Conservation (phyloP, 1,284 basidiomycete species). For the Sporisorium graminicola region DNA sequence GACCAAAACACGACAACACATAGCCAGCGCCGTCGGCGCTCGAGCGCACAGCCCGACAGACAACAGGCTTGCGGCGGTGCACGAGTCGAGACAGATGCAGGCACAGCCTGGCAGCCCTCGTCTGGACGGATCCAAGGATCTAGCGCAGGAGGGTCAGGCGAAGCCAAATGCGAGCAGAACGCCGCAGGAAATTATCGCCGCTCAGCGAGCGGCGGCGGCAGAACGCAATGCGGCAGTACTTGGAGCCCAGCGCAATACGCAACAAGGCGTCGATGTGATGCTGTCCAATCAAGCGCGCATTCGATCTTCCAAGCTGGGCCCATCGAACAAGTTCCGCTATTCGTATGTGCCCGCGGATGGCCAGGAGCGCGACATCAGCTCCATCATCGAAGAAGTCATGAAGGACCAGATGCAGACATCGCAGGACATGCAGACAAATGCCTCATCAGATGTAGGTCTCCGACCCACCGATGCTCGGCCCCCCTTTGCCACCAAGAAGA, state of each 20-base stretch:
- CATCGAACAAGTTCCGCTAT: constrained; percentile 81
- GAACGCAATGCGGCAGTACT: constrained; percentile 88
- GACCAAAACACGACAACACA: constrained; percentile 22
- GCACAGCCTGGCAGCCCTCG: constrained; percentile 22
- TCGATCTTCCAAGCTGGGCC: constrained; percentile 80
- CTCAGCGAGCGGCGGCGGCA: constrained; percentile 83
- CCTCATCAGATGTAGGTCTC: constrained; percentile 9
- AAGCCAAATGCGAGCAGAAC: constrained; percentile 71
- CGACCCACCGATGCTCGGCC: constrained; percentile 23
- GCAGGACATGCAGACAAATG: constrained; percentile 8
- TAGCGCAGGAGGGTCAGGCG: constrained; percentile 6
- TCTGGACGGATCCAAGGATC: constrained; percentile 11
- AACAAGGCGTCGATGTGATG: constrained; percentile 86
- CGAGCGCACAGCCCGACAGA: constrained; percentile 54
- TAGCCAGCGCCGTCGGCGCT: constrained; percentile 14
- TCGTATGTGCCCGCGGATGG: constrained; percentile 87
- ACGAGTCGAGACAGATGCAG: constrained; percentile 62
- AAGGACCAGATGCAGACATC: constrained; percentile 45
- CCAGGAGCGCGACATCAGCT: constrained; percentile 89
- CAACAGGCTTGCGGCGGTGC: constrained; percentile 70
- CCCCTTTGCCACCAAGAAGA: constrained; percentile 29
- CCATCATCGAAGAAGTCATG: constrained; percentile 84
- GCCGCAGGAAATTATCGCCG: constrained; percentile 89
- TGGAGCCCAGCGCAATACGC: constrained; percentile 83
- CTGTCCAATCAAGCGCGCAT: constrained; percentile 85